These are phyloP conservation scores for Herpetomonas samuelpessoai DNA, from an alignment of 208 protist species.

Conservation along the genomic window DNA sequence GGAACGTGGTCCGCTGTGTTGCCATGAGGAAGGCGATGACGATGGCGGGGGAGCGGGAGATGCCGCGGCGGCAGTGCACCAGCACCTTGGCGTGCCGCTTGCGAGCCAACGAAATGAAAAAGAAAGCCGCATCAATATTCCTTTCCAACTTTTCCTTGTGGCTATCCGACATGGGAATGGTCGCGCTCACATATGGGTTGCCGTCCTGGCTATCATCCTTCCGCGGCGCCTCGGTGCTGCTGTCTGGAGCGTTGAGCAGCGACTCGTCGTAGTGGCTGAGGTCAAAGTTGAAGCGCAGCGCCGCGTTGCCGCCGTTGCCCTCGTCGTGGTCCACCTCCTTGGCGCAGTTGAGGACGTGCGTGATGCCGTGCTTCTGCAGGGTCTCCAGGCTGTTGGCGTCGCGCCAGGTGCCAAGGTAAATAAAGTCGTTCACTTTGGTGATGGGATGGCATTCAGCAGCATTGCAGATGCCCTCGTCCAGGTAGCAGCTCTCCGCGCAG, in stretches of 20 bases:
- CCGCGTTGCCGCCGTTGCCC: constrained; percentile 6
- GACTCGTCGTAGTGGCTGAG: not conserved
- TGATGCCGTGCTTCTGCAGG: constrained; percentile 43
- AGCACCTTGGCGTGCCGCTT: constrained; percentile 47
- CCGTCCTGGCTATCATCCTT: not conserved
- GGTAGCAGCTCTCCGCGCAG: not conserved
- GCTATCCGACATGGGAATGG: constrained; percentile 71
- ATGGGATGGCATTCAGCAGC: constrained; percentile 65
- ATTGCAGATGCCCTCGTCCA: constrained; percentile 41
- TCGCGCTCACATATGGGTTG: constrained; percentile 19
- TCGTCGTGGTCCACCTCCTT: constrained; percentile 48
- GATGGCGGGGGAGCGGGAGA: constrained; percentile 73
- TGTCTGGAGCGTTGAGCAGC: constrained; percentile 5
- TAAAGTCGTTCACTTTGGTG: constrained; percentile 48
- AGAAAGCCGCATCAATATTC: constrained; percentile 61
- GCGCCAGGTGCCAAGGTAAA: constrained; percentile 75
- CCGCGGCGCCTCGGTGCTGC: too few species aligned
- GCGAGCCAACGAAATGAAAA: constrained; percentile 60
- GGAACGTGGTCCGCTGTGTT: constrained; percentile 42
- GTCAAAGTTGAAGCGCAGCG: not conserved
- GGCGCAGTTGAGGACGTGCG: constrained; percentile 79
- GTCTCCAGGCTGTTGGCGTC: constrained; percentile 56
- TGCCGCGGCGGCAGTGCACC: constrained; percentile 81
- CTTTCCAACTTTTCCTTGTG: constrained; percentile 50
- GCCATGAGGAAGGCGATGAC: constrained; percentile 85